Evolutionary conservation across 208 protist species (phyloP).

Genomic region (Leishmania gerbilli): DNA sequence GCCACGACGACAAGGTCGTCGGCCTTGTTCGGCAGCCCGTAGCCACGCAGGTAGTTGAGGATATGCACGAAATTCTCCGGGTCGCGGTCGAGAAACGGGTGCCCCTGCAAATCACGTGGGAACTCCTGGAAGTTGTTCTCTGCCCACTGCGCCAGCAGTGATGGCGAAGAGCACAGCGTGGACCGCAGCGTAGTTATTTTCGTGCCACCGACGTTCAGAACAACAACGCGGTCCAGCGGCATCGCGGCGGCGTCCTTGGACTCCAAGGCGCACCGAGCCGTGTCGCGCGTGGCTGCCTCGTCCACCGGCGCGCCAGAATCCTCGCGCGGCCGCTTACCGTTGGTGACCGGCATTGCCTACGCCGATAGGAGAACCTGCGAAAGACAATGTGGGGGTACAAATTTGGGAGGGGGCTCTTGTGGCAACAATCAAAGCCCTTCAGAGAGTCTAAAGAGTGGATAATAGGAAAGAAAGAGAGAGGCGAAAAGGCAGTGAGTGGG

Average conservation of each 20-base stretch:
- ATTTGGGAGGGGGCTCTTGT: background rate
- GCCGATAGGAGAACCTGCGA: background rate
- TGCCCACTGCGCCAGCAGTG: constrained; percentile 64
- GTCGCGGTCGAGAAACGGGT: constrained; percentile 89
- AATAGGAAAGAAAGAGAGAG: background rate
- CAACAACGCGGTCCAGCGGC: constrained; percentile 33
- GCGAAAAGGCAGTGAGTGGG: background rate
- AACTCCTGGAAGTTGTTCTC: constrained; percentile 62
- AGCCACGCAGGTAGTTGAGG: constrained; percentile 87
- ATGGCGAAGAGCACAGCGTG: constrained; percentile 69
- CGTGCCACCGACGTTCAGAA: constrained; percentile 80
- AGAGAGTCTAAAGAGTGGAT: background rate
- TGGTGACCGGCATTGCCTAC: constrained; percentile 2
- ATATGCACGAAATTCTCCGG: constrained; percentile 73
- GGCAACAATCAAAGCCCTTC: constrained; percentile 15
- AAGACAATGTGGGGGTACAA: background rate
- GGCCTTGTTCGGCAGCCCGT: constrained; percentile 65
- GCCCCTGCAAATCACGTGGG: constrained; percentile 70
- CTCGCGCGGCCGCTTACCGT: constrained; percentile 13
- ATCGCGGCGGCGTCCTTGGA: constrained; percentile 15
- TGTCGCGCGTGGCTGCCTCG: constrained; percentile 11
- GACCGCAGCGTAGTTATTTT: constrained; percentile 68
- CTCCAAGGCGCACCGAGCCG: constrained; percentile 4
- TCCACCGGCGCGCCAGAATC: constrained; percentile 12
- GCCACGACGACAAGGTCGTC: constrained; percentile 73